Evolutionary conservation across 306 rosid genomes (phyloP), one percentile per base, ranked within the genome.

Genomic region (Mimosa pudica): DNA sequence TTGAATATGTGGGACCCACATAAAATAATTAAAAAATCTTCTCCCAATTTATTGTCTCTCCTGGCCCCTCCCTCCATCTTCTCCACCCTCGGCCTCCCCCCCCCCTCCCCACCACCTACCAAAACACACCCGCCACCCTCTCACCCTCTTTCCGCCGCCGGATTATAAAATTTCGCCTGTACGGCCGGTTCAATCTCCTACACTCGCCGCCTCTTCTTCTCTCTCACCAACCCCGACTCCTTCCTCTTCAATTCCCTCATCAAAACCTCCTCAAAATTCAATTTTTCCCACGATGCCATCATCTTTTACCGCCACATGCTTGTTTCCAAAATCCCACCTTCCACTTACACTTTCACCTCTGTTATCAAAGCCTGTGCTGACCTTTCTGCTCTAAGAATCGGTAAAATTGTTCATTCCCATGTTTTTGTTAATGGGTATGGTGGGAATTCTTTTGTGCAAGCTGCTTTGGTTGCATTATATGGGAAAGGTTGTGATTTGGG

Each of bases 311-410:
- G 85, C 41, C 86, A 73, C 48, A 94, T 94, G 98, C 89, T 89
- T 46, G 76, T 38, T 11, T 85, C 87, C 0, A 68, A 80, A 33
- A 73, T 84, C 58, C 32, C 77, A 1, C 97, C 91, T 44, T 87
- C 95, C 4, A 87, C 84, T 24, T 94, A 94, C 81, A 89, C 97
- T 13, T 92, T 89, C 72, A 94, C 97, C 11, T 94, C 97, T 1
- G 92, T 92, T 70, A 85, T 94, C 81, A 94, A 94, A 78, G 88
- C 98, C n/a, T 94, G 97, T 41, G 95, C 97, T 4, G 89, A 86
- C 71, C 89, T 92, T 16, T 87, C 92, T 7, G 80, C 84, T 36
- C 77, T 84, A 36, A 80, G 79, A 57, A n/a, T 83, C 6, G 97
- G 97, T 0, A 77, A 58, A 41, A 33, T 72, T 7, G 46, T 89